Conservation (phyloP, 371 early-diverging fungal species). For the Funneliformis caledonium region DNA sequence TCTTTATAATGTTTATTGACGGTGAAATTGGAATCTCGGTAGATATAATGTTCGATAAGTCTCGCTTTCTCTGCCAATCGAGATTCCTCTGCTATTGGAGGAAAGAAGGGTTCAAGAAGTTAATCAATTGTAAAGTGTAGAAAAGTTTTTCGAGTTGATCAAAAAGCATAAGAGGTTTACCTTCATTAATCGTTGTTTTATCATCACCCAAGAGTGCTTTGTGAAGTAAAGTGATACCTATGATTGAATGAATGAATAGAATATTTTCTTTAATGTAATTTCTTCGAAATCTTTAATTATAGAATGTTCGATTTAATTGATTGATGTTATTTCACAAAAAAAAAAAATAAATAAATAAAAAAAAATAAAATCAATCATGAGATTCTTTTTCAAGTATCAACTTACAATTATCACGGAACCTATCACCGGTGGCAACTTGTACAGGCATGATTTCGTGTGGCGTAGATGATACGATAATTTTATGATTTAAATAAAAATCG, state of each 20-base stretch:
- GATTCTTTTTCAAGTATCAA: not conserved
- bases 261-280: not conserved
- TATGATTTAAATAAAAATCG: too few relatives aligned
- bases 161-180: not conserved
- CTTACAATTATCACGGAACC: constrained; percentile 21
- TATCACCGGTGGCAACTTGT: constrained; percentile 18
- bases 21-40: not conserved
- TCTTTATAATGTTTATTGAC: constrained; percentile 31
- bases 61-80: constrained; percentile 11
- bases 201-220: constrained; percentile 2
- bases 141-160: not conserved
- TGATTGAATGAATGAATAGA: not conserved
- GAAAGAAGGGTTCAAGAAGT: not conserved
- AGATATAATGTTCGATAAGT: constrained; percentile 9
- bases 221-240: not conserved
- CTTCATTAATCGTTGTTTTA: not conserved
- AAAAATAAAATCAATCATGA: not conserved
- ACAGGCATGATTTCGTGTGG: constrained; percentile 1
- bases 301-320: not conserved
- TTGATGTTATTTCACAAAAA: not conserved
- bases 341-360: not conserved
- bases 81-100: not conserved
- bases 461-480: not conserved
- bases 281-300: not conserved
- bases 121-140: not conserved